Conservation (phyloP, 2,329 filamentous ascomycete genomes). For the Sphaerulina vaccinii region DNA sequence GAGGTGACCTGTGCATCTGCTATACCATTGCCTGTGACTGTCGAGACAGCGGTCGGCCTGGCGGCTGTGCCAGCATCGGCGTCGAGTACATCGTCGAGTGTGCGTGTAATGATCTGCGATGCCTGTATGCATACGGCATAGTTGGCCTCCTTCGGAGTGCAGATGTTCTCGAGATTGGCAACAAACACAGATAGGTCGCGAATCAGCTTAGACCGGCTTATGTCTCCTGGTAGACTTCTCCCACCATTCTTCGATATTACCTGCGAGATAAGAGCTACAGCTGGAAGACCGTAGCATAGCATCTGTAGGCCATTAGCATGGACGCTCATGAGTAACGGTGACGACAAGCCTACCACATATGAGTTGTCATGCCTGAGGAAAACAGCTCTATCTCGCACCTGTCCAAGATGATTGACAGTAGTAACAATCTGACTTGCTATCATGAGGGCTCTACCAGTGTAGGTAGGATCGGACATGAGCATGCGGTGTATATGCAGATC, state of each 20-base stretch:
- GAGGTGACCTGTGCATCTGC: not conserved
- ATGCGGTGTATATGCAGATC: constrained; percentile 16
- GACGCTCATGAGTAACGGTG: not conserved
- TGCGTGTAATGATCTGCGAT: constrained; percentile 18
- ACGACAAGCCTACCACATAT: constrained; percentile 22
- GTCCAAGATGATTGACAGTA: constrained; percentile 21
- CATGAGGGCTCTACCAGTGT: constrained; percentile 7
- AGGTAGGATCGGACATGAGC: constrained; percentile 10
- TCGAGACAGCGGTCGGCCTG: not conserved
- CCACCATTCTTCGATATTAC: constrained; percentile 10
- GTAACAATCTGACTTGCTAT: constrained; percentile 17
- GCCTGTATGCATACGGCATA: constrained; percentile 24
- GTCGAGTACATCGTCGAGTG: constrained; percentile 26
- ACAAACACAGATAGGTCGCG: constrained; percentile 26
- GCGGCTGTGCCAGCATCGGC: not conserved
- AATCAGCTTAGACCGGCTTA: constrained; percentile 21
- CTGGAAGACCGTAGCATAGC: constrained; percentile 23
- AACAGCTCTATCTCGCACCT: constrained; percentile 16
- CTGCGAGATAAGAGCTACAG: constrained; percentile 19
- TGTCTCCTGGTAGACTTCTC: constrained; percentile 8
- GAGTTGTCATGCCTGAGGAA: constrained; percentile 21
- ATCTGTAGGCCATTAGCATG: constrained; percentile 10
- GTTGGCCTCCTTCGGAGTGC: constrained; percentile 21
- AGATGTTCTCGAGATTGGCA: constrained; percentile 25
- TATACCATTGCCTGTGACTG: not conserved